Conservation (phyloP, 2,329 filamentous ascomycete species). For the Cladosporium austrohemisphaericum region DNA sequence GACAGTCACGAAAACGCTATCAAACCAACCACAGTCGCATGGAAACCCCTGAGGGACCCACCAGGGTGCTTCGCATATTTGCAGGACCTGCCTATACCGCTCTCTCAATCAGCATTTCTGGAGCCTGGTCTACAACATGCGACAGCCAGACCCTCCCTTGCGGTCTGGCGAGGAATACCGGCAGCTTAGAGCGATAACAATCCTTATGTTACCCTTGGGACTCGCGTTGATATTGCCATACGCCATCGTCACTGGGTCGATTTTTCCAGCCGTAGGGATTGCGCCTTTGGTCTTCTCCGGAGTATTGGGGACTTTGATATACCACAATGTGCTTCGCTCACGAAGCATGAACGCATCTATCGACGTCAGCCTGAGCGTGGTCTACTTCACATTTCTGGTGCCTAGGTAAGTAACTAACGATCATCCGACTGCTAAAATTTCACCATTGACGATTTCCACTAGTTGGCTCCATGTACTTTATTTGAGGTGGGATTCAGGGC, state of each 20-base stretch:
- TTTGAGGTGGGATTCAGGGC: too few relatives aligned
- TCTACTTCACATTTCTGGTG: background rate
- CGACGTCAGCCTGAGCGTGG: background rate
- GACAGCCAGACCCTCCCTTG: background rate
- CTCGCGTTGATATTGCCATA: background rate
- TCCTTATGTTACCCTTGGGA: background rate
- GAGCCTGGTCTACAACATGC: background rate
- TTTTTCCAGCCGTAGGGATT: background rate
- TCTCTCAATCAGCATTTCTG: background rate
- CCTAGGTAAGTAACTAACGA: conserved; percentile 1
- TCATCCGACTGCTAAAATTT: too few relatives aligned
- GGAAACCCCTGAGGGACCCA: background rate
- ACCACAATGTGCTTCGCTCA: background rate
- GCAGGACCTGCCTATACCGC: too few relatives aligned
- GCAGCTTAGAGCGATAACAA: background rate
- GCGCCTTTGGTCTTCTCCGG: background rate
- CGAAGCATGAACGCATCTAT: background rate
- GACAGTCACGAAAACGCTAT: background rate
- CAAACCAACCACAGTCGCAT: background rate
- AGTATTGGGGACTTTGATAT: background rate
- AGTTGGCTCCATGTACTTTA: too few relatives aligned
- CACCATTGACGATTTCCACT: too few relatives aligned
- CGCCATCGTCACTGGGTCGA: background rate
- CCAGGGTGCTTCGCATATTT: too few relatives aligned
- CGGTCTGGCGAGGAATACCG: background rate